Base-by-base conservation (phyloP, 1,284 basidiomycete species). In the Coriolopsis trogii region DNA sequence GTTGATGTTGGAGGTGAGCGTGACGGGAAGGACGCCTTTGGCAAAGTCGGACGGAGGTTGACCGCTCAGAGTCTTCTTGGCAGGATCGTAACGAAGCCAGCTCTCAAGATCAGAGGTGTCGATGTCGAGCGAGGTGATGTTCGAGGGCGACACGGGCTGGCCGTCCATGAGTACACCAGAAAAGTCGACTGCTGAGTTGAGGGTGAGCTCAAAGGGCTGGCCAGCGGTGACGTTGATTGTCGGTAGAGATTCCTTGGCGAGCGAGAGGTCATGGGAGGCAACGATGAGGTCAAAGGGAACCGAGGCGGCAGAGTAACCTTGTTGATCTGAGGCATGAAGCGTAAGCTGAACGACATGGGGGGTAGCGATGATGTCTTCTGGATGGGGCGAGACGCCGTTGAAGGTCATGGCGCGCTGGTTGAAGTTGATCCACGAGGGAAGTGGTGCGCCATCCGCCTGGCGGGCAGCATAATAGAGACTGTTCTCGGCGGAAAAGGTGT, bases 341-440 rank as follows among this genome's bases (percentile, higher is more conserved):
- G 71, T 68, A n/a, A 91, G 73, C 18, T 79, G 69, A 39, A 88
- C 58, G 6, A 65, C 61, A 50, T 68, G 60, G 10, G 81, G 78
- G n/a, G n/a, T n/a, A 24, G 72, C 67, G 38, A 70, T 47, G 29
- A 76, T 49, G 42, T 63, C 66, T 18, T 69, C 62, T 12, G 71
- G 66, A 41, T 60, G 50, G 6, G 93, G 94, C 1, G 87, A 81
- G 21, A 90, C 78, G 8, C 95, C 95, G 60, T 88, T 80, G 47
- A 97, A 81, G 1, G 94, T 95, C 53, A 91, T 72, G 3, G 80
- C 79, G 23, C 75, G 64, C 4, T 82, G 68, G 66, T 89, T 77
- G 69, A 93, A 97, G 13, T 59, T 60, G 66, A 96, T 76, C 91
- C 93, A 97, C 15, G 70, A 58, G 0, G 94, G 95, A 33, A 95